Base-by-base conservation (phyloP, 1,284 basidiomycete genomes). In the Ustilago hordei region DNA sequence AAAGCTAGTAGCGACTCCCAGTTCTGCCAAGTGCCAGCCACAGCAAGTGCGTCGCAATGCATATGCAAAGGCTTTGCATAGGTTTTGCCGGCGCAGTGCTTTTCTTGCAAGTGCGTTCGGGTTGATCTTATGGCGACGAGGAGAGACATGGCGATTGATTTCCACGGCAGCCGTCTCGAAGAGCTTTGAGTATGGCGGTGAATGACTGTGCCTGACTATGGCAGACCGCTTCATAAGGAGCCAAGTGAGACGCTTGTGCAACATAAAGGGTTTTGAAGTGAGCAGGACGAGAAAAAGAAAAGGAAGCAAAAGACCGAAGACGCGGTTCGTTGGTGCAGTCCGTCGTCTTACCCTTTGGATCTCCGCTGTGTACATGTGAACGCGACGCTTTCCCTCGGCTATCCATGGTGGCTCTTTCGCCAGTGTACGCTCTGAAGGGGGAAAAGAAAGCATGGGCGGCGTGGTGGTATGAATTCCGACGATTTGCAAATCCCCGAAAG, bases 291-390 rank as follows among this genome's bases (percentile, higher is more conserved):
- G n/a, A 36, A 19, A 36, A 54, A 38, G 13, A 36, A 54, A 15
- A 53, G 11, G 28, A 53, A 53, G 19, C 11, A 31, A 2, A 7
- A 13, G 31, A 54, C 53, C 53, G 28, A 54, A 11, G 34, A 19
- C 53, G 28, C 36, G 17, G 45, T 50, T 59, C 43, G n/a, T 19
- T 45, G n/a, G 43, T 19, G 43, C 43, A 11, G 39, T 23, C 47
- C 6, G 34, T 59, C 58, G 19, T 41, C 58, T 60, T 60, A 60
- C 58, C 35, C 2, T 9, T 60, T 60, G 13, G 35, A 31, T 52
- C 58, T 60, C 58, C 47, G 58, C 58, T 11, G 34, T 38, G 58
- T 50, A 19, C 58, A 60, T 60, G 58, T 52, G 58, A 60, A 52
- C 58, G 38, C 38, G 39, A 28, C 48, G 12, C 28, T 41, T 38